Base-by-base conservation (phyloP, 1,284 basidiomycete species). In the Volvariella volvacea region DNA sequence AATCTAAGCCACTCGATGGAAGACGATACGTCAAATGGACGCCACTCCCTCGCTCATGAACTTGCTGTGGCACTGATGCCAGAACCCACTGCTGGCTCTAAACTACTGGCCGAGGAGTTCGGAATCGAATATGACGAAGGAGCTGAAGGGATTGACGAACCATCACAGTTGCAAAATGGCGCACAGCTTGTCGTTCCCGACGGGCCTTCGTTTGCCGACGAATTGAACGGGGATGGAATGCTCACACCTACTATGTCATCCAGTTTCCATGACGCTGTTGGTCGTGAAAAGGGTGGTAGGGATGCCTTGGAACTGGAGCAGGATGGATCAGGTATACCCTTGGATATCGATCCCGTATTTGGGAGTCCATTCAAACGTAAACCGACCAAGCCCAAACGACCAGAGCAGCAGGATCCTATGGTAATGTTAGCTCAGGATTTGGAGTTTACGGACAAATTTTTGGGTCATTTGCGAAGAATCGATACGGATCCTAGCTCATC, bases 51-150 rank as follows among this genome's bases (percentile, higher is more conserved):
- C 22, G 87, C 87, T 4, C 87, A 90, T 61, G 87, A 90, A 56
- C 74, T 90, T 30, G 87, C 88, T 4, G 77, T 81, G 22, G 87
- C 87, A 16, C 71, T 90, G 41, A 85, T 89, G 77, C 87, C 87
- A 25, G 87, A 89, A 62, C 88, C 87, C 0, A 82, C 73, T 45
- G 71, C 75, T 28, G 75, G 83, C 36, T 88, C 86, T 12, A 83
- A 78, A 59, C 59, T 88, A 37, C 68, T 90, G 8, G 84, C 85
- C 17, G 87, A 89, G 58, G 88, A 90, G 61, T 86, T 90, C 52
- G 87, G 87, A 8, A 83, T 90, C 50, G 88, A 90, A 57, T 89
- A 85, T 53, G 87, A 90, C 49, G 87, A 88, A 57, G 87, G 83
- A 22, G 84, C 84, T 25, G 85, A 89, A 63, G 86, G 83, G 32